A percentile compares a stretch with the other conserved stretches of the same genome.
Evolutionary conservation across 108 stramenopile genomes (phyloP).

Genomic region (Fragilaria crotonensis): DNA sequence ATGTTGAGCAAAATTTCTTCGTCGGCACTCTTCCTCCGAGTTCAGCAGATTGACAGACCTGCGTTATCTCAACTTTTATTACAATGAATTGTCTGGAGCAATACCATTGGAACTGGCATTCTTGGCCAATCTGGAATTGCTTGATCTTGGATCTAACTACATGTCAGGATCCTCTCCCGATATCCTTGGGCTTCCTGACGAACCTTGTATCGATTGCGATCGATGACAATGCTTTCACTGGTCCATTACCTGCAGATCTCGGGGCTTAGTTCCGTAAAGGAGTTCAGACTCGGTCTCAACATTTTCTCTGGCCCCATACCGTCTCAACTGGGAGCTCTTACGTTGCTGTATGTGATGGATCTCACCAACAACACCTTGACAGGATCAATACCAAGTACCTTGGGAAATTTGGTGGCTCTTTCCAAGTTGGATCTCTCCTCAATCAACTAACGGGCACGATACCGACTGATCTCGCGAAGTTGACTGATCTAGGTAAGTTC

Average conservation of each 20-base stretch:
- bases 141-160: constrained; percentile 10
- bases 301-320: not conserved
- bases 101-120: not conserved
- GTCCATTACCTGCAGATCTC: not conserved
- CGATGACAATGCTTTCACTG: not conserved
- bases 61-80: constrained; percentile 18
- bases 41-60: constrained; percentile 23
- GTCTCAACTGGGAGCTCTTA: not conserved
- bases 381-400: constrained; percentile 10
- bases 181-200: not conserved
- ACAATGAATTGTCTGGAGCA: constrained; percentile 1
- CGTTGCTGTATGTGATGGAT: constrained; percentile 5
- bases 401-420: constrained; percentile 26
- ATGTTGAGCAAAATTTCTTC: constrained; percentile 27
- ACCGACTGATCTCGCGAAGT: constrained; percentile 3
- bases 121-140: not conserved
- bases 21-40: constrained; percentile 34
- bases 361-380: constrained; percentile 12
- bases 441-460: constrained; percentile 13
- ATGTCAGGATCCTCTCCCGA: constrained; percentile 12
- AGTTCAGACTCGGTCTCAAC: not conserved
- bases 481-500: not conserved
- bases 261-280: not conserved
- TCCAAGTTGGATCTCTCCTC: constrained; percentile 21
- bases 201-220: not conserved